These are phyloP conservation scores for Hypoxylon sp. DNA, from an alignment of 2,329 filamentous ascomycete species.

Conservation along the genomic window DNA sequence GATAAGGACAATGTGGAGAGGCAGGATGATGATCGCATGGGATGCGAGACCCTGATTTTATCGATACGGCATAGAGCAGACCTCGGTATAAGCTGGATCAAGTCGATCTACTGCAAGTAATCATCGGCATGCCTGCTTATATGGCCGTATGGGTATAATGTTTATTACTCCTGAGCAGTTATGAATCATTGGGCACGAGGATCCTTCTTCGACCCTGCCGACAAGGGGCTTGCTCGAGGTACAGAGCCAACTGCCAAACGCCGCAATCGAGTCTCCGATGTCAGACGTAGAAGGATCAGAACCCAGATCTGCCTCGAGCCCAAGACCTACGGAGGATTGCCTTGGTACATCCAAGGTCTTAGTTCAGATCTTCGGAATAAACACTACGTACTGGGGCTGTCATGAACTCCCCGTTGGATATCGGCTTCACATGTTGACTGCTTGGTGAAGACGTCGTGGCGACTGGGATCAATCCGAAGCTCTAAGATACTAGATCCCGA, in stretches of 20 bases:
- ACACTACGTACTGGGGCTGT: not conserved
- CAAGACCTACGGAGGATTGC: constrained; percentile 11
- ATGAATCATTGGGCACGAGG: constrained; percentile 5
- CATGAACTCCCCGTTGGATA: constrained; percentile 3
- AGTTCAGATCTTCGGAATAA: not conserved
- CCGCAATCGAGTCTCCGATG: constrained; percentile 27
- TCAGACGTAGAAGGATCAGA: constrained; percentile 29
- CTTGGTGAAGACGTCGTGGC: not conserved
- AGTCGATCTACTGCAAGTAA: constrained; percentile 25
- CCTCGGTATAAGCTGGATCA: constrained; percentile 18
- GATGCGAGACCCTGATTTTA: constrained; percentile 22
- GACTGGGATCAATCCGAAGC: constrained; percentile 5
- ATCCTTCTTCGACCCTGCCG: constrained; percentile 21
- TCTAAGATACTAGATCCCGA: constrained; percentile 8
- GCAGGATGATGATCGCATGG: constrained; percentile 13
- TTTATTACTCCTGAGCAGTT: constrained; percentile 7
- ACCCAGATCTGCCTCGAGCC: constrained; percentile 14
- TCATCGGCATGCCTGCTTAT: constrained; percentile 35
- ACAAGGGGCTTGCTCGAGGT: constrained; percentile 22
- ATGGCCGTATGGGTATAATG: constrained; percentile 2
- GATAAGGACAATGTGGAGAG: constrained; percentile 20
- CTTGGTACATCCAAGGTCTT: not conserved
- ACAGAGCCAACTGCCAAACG: constrained; percentile 24
- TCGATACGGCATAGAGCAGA: not conserved
- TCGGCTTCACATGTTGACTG: not conserved